Evolutionary conservation across 805 yeast genomes (phyloP), one percentile per base, ranked within the genome.

Genomic region (Tetrapisispora pingtungensis): DNA sequence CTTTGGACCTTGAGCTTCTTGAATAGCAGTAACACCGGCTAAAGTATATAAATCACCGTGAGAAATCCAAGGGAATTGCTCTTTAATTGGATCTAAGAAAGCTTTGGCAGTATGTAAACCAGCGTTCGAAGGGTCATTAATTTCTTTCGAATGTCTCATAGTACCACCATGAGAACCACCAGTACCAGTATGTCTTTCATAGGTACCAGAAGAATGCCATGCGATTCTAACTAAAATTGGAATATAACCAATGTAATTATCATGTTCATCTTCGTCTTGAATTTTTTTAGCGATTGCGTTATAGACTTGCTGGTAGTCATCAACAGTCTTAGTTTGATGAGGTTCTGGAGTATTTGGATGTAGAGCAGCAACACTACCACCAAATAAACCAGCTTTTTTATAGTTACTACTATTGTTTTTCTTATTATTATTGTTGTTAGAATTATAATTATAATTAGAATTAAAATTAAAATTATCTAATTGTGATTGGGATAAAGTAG

Each of bases 201-300:
- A 87, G 17, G 93, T 84, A n/a, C 94, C 95, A 46, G 85, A 75
- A 31, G 81, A 75, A 60, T 86, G 95, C 95, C 95, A 86, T 24
- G 95, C 83, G 44, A 84, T 71, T 55, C 95, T 77, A 20, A 86
- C 77, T 34, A 86, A 67, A 14, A 81, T 77, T 10, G 95, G 96
- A 1, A 89, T 93, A 49, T 78, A 72, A 3, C 80, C 81, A 22
- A 80, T 77, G 32, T 77, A 78, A 50, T 78, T 81, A 54, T 82
- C 89, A 57, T 75, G 80, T 40, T 69, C 74, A 43, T 70, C 73
- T 17, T 71, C 68, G 8, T 78, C 84, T 50, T 72, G 69, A 20
- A 84, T 59, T 60, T 72, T 74, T 35, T 57, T 59, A 31, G 81
- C 96, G 73, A 77, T 86, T 51, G 78, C 93, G 67, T 77, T 80